Evolutionary conservation across 2,329 filamentous ascomycete genomes (phyloP).

Genomic region (Aspergillus eucalypticola): DNA sequence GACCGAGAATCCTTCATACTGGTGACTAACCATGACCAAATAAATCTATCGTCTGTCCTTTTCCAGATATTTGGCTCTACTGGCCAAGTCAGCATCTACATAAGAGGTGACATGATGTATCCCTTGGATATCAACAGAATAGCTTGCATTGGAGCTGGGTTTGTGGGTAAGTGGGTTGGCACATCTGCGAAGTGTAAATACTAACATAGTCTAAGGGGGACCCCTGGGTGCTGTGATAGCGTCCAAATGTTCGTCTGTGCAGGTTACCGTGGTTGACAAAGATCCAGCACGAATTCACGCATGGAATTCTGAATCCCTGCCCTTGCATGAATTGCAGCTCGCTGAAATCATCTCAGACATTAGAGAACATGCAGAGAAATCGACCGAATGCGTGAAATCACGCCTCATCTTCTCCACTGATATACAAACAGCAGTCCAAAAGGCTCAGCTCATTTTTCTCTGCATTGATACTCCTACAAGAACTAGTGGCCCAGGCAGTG

Average conservation of each 20-base stretch:
- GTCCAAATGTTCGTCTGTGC: background rate
- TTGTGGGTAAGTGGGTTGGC: background rate
- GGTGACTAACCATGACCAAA: too few species aligned
- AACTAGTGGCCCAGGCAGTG: background rate
- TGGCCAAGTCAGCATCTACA: too few species aligned
- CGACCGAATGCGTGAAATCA: too few species aligned
- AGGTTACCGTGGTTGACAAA: background rate
- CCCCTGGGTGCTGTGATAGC: background rate
- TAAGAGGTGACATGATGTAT: too few species aligned
- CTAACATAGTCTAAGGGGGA: background rate
- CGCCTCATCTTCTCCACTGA: background rate
- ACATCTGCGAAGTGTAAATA: background rate
- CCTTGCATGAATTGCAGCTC: background rate
- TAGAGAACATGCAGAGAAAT: background rate
- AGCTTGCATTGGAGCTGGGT: background rate
- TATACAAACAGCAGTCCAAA: background rate
- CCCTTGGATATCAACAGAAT: background rate
- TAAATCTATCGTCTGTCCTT: too few species aligned
- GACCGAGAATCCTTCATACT: too few species aligned
- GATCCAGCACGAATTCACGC: background rate
- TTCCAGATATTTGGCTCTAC: too few species aligned
- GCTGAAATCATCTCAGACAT: background rate
- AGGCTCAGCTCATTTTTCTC: background rate
- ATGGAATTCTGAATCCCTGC: background rate
- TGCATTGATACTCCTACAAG: background rate